A percentile compares a stretch with the other conserved stretches of the same genome.
phyloP scores from a whole-genome alignment of 169 alveolate genomes.

The Plasmodium blacklocki region DNA sequence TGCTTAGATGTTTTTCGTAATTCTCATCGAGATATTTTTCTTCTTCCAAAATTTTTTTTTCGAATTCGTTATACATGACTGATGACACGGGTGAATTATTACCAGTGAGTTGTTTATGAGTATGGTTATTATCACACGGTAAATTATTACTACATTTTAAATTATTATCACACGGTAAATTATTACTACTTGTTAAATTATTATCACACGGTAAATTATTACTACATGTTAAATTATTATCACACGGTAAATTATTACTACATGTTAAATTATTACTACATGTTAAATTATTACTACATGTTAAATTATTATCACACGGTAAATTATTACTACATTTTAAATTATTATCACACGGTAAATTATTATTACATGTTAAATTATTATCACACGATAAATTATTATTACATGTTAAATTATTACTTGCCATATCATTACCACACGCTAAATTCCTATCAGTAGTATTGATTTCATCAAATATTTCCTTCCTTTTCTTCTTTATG shows the following conservation, averaged over 20 bases:
- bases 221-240: too few species aligned
- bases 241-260: too few species aligned
- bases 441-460: conserved; percentile 9
- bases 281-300: background rate
- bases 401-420: too few species aligned
- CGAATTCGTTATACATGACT: conserved; percentile 9
- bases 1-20: conserved; percentile 54
- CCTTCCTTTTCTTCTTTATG: conserved; percentile 23
- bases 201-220: background rate
- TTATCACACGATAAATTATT: background rate
- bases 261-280: too few species aligned
- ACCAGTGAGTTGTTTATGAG: background rate
- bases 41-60: conserved; percentile 68
- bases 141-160: too few species aligned
- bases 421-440: too few species aligned
- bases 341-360: too few species aligned
- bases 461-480: background rate
- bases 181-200: background rate
- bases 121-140: background rate
- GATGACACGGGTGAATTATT: background rate
- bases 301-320: background rate
- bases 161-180: too few species aligned
- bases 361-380: background rate
- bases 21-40: conserved; percentile 71
- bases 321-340: too few species aligned